These are phyloP conservation scores for Gilbertella persicaria DNA, from an alignment of 371 early-diverging fungal species.

Conservation along the genomic window DNA sequence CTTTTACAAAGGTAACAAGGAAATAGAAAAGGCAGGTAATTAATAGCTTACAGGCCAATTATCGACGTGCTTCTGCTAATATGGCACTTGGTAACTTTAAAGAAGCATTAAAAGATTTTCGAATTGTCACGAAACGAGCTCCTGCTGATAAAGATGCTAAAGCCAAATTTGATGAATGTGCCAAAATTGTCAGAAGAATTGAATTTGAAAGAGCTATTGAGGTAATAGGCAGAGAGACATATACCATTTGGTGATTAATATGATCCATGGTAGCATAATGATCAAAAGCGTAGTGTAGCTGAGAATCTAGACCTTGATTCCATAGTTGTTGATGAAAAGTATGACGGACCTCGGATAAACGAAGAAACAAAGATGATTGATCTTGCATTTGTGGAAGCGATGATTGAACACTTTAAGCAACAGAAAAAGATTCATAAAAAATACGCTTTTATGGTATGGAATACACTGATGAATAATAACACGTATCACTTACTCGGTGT, in stretches of 20 bases:
- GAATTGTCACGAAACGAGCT: constrained; percentile 67
- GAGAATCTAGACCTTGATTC: constrained; percentile 49
- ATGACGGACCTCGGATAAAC: constrained; percentile 61
- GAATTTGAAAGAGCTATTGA: constrained; percentile 95
- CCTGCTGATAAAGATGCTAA: constrained; percentile 75
- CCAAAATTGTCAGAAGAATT: constrained; percentile 83
- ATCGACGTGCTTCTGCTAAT: constrained; percentile 87
- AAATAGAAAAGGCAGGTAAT: neutral
- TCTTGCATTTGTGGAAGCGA: constrained; percentile 72
- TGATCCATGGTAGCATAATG: constrained; percentile 37
- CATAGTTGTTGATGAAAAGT: constrained; percentile 72
- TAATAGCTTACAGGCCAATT: constrained; percentile 65
- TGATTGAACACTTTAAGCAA: constrained; percentile 80
- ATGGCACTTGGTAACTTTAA: constrained; percentile 84
- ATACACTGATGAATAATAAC: neutral
- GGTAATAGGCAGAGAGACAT: constrained; percentile 26
- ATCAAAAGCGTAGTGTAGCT: constrained; percentile 45
- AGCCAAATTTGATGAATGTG: constrained; percentile 75
- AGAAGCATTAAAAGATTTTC: constrained; percentile 83
- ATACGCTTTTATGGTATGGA: constrained; percentile 73
- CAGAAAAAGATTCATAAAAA: constrained; percentile 92
- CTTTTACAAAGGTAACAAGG: constrained; percentile 77
- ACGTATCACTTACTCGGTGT: neutral
- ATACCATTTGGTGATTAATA: constrained; percentile 6
- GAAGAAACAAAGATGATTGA: constrained; percentile 66